phyloP scores from a whole-genome alignment of 2,329 filamentous ascomycete genomes.

The Elsinoe australis region DNA sequence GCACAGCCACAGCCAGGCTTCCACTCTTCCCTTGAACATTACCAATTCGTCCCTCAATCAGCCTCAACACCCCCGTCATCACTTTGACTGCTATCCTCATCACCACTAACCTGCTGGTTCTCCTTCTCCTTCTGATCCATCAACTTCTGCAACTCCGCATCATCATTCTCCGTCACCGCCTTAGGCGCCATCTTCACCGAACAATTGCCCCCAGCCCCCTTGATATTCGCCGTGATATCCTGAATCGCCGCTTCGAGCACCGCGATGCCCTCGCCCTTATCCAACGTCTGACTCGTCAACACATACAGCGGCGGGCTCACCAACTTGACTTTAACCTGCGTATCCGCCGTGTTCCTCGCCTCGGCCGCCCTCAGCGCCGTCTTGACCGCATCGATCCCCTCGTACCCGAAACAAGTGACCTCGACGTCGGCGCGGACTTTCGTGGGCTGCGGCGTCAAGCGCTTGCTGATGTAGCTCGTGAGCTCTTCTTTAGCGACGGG shows the following conservation, averaged over 20 bases:
- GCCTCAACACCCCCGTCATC: constrained; percentile 70
- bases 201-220: constrained; percentile 67
- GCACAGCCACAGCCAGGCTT: constrained; percentile 4
- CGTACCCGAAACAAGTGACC: constrained; percentile 83
- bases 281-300: constrained; percentile 87
- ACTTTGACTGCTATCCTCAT: constrained; percentile 92
- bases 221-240: constrained; percentile 76
- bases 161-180: constrained; percentile 97
- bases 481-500: constrained; percentile 81
- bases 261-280: constrained; percentile 80
- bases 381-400: constrained; percentile 98
- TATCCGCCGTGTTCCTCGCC: constrained; percentile 82
- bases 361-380: constrained; percentile 83
- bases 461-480: constrained; percentile 92
- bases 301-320: constrained; percentile 98
- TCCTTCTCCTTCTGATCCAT: constrained; percentile 99
- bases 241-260: constrained; percentile 82
- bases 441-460: constrained; percentile 93
- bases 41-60: constrained; percentile 18
- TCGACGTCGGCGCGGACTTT: constrained; percentile 98
- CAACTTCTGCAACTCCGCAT: constrained; percentile 89
- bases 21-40: background rate
- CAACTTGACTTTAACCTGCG: constrained; percentile 94
- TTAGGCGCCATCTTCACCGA: constrained; percentile 98
- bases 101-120: constrained; percentile 95